Evolutionary conservation across 345 rosid genomes (phyloP), one percentile per base, ranked within the genome.

Genomic region (Acer yangbiense): DNA sequence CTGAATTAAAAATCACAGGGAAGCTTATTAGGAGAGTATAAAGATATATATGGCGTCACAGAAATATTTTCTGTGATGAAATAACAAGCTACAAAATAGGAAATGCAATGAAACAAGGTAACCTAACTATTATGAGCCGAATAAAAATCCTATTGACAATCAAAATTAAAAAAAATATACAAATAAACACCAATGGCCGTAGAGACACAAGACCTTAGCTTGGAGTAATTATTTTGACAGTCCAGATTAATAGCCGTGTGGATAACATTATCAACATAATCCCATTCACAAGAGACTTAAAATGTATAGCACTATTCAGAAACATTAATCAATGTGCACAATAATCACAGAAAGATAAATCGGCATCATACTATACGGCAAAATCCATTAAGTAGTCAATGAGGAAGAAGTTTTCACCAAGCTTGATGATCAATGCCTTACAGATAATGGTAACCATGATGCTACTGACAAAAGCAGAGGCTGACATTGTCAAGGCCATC

Each of bases 1-100:
- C 79, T 76, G 68, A 23, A 41, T 25, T 20, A 21, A 58, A 43
- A 60, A 76, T 7, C 11, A 68, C 13, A 23, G 21, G 25, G 60
- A 4, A 58, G 27, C 4, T 6, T 25, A 7, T 67, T 35, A 75
- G 3, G 8, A 74, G 29, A 48, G n/a, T 21, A 29, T 2, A 10
- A 64, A 46, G 13, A 27, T 16, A 25, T 7, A 27, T 11, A 48
- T 12, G 41, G 50, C 9, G 17, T 58, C 18, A 16, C 32, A 17
- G 9, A 9, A 6, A 68, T 3, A 14, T 58, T 41, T 68, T 41
- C 48, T 1, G 44, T 35, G 29, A 57, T 10, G 60, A 27, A 58
- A 16, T 2, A 55, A 25, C 54, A 76, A 21, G 73, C 72, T 17
- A 17, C 3, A 57, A 25, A 14, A 13, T 16, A 74, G 7, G 46